A percentile compares a stretch with the other conserved stretches of the same genome.
Evolutionary conservation across 2,329 filamentous ascomycete genomes (phyloP).

Genomic region (Neopestalotiopsis clavispora): DNA sequence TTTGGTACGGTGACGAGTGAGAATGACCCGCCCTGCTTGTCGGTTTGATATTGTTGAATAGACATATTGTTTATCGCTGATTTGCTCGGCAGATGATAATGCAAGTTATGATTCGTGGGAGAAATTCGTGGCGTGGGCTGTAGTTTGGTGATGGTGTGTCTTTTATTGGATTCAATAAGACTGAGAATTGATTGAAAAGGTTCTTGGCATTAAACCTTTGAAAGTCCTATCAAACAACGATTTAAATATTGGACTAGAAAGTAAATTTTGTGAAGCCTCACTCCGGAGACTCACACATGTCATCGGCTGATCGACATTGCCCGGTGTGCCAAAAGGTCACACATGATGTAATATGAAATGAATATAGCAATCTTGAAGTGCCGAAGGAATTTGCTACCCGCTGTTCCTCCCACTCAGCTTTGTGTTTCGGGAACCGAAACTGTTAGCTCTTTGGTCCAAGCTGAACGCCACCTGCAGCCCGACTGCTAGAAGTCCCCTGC

Average conservation of each 20-base stretch:
- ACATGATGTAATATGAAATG: neutral
- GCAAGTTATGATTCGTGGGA: neutral
- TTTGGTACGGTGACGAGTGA: constrained; percentile 25
- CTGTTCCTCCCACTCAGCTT: neutral
- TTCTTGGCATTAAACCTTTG: neutral
- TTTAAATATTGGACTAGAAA: neutral
- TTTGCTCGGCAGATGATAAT: neutral
- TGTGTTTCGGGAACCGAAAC: constrained; percentile 1
- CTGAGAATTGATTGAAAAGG: neutral
- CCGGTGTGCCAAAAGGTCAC: neutral
- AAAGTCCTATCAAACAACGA: too few species aligned
- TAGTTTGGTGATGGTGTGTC: neutral
- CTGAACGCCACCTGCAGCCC: neutral
- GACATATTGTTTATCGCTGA: constrained; percentile 17
- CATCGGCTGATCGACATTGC: neutral
- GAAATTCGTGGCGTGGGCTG: too few species aligned
- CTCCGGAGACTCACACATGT: neutral
- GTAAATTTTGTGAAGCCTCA: neutral
- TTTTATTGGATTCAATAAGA: neutral
- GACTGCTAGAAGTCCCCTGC: neutral
- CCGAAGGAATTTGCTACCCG: neutral
- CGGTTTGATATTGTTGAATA: constrained; percentile 22
- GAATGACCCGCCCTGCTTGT: constrained; percentile 22
- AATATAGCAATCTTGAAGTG: neutral
- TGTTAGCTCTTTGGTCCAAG: neutral